phyloP scores from a whole-genome alignment of 2,329 filamentous ascomycete genomes.

The Trichoderma semiorbis region DNA sequence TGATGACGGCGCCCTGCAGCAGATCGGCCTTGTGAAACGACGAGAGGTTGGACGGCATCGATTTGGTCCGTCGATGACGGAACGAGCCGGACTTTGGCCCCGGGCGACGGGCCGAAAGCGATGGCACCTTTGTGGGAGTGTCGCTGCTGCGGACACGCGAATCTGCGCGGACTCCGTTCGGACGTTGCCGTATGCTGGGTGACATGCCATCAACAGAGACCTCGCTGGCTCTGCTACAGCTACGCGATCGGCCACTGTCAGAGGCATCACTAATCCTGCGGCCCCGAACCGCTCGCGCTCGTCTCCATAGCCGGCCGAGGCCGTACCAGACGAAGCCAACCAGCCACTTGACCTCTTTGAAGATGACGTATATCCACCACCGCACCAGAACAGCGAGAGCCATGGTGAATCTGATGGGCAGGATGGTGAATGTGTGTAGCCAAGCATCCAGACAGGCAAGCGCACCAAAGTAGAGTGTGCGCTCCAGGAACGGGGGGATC shows the following conservation, averaged over 20 bases:
- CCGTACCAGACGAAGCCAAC: constrained; percentile 76
- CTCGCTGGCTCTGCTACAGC: constrained; percentile 36
- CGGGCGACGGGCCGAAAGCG: constrained; percentile 24
- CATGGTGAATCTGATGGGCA: constrained; percentile 83
- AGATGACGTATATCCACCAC: constrained; percentile 74
- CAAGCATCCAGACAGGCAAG: constrained; percentile 92
- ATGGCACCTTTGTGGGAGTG: constrained; percentile 14
- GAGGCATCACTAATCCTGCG: constrained; percentile 32
- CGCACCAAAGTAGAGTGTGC: constrained; percentile 80
- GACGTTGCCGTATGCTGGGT: constrained; percentile 6
- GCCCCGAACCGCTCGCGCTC: constrained; percentile 45
- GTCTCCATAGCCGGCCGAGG: constrained; percentile 71
- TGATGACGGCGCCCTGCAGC: constrained; percentile 82
- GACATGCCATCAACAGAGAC: constrained; percentile 22
- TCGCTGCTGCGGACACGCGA: background rate
- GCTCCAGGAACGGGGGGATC: constrained; percentile 77
- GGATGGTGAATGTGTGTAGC: constrained; percentile 94
- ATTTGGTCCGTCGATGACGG: constrained; percentile 72
- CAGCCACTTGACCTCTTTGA: constrained; percentile 69
- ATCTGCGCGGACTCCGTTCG: constrained; percentile 7
- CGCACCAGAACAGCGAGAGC: constrained; percentile 71
- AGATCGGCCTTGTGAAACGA: constrained; percentile 94
- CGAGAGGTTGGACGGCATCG: constrained; percentile 77
- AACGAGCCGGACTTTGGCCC: constrained; percentile 36
- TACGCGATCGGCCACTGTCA: constrained; percentile 39